Conservation (phyloP, 2,329 filamentous ascomycete species). For the Phialophora macrospora region DNA sequence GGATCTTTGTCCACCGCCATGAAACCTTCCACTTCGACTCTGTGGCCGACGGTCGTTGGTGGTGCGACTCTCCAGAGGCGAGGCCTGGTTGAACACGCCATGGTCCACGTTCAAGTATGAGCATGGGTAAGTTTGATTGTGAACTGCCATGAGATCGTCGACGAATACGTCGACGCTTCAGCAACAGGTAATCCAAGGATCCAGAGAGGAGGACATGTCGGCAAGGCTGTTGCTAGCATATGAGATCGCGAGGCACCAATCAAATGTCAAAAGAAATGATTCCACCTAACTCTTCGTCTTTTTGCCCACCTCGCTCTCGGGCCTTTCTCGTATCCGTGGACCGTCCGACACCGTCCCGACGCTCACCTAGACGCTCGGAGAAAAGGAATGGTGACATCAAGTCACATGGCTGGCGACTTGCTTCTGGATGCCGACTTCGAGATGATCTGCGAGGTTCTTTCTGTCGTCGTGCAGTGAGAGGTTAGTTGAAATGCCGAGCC, state of each 20-base stretch:
- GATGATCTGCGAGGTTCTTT: slow-evolving; percentile 20
- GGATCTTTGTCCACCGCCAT: neutral
- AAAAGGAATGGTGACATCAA: neutral
- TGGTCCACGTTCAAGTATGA: neutral
- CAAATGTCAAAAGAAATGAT: slow-evolving; percentile 1
- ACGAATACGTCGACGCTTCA: neutral
- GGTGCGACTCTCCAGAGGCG: neutral
- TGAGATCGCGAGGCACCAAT: neutral
- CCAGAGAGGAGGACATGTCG: neutral
- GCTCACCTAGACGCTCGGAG: neutral
- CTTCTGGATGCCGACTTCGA: neutral
- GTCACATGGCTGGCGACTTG: slow-evolving; percentile 9
- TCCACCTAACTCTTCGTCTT: slow-evolving; percentile 9
- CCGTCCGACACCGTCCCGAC: slow-evolving; percentile 9
- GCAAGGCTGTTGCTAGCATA: slow-evolving; percentile 4
- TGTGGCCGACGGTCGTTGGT: slow-evolving; percentile 1
- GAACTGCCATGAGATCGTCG: neutral
- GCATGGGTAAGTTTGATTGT: neutral
- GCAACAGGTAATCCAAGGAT: neutral
- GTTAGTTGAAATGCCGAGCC: slow-evolving; percentile 4
- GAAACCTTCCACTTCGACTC: neutral
- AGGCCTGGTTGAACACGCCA: neutral
- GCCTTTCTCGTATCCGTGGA: neutral
- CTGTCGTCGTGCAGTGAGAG: slow-evolving; percentile 2
- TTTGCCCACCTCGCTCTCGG: slow-evolving; percentile 9